Percentiles rank a stretch among this genome's conserved stretches.
Conservation (phyloP, 2,329 filamentous ascomycete species). For the Trichoderma sp. region DNA sequence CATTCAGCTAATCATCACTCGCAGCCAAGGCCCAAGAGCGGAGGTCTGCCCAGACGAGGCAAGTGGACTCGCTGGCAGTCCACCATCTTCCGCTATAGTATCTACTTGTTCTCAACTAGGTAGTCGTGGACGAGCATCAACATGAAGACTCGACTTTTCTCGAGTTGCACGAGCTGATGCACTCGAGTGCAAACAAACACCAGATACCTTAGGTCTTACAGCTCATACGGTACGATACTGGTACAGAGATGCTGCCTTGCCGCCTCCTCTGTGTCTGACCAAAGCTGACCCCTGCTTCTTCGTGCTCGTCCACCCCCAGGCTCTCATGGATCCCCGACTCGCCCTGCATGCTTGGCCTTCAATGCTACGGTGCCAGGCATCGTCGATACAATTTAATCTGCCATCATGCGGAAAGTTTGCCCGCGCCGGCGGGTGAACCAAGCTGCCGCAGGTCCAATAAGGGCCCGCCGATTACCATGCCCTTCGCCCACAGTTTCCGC, state of each 20-base stretch:
- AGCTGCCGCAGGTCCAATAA: conserved; percentile 25
- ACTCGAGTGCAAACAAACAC: not conserved
- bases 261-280: conserved; percentile 1
- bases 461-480: conserved; percentile 20
- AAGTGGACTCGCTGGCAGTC: conserved; percentile 4
- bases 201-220: not conserved
- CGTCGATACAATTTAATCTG: not conserved
- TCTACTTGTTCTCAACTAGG: not conserved
- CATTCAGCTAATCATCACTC: not conserved
- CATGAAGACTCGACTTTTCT: not conserved
- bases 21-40: conserved; percentile 6
- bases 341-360: conserved; percentile 2
- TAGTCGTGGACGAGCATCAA: not conserved
- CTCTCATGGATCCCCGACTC: not conserved
- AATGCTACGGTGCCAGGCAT: conserved; percentile 11
- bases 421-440: conserved; percentile 24
- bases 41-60: conserved; percentile 21
- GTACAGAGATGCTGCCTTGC: not conserved
- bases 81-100: not conserved
- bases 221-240: not conserved
- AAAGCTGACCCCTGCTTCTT: not conserved
- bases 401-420: conserved; percentile 19
- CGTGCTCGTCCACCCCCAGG: not conserved
- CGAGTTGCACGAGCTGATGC: not conserved
- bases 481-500: not conserved